phyloP scores from a whole-genome alignment of 306 rosid species.

The Cyclanthera cordifolia region DNA sequence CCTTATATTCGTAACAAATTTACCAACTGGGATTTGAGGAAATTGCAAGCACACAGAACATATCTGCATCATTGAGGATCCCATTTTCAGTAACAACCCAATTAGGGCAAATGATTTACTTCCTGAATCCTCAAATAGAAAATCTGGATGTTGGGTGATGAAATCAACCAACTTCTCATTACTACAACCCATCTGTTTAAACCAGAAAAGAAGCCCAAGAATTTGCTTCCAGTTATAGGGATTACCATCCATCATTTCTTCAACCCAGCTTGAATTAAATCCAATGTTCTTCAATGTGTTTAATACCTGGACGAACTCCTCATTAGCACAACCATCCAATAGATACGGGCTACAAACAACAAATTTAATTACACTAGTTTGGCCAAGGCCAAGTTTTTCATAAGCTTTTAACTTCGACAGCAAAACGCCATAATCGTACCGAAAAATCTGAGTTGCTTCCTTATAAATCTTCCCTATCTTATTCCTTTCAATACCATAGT shows the following conservation, averaged over 20 bases:
- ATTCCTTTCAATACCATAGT: slow-evolving; percentile 47
- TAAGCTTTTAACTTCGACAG: slow-evolving; percentile 37
- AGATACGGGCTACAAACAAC: slow-evolving; percentile 40
- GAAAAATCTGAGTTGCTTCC: slow-evolving; percentile 34
- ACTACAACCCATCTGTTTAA: slow-evolving; percentile 28
- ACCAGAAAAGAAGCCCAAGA: slow-evolving; percentile 32
- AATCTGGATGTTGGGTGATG: slow-evolving; percentile 24
- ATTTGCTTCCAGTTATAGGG: slow-evolving; percentile 50
- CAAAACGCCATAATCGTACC: slow-evolving; percentile 37
- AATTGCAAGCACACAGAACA: slow-evolving; percentile 34
- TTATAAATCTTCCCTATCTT: slow-evolving; percentile 48
- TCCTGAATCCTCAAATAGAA: slow-evolving; percentile 64
- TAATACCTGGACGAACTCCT: slow-evolving; percentile 34
- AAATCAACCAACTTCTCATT: slow-evolving; percentile 30
- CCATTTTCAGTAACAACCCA: slow-evolving; percentile 47
- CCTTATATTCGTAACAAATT: slow-evolving; percentile 49
- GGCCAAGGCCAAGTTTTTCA: slow-evolving; percentile 38
- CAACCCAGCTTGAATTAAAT: slow-evolving; percentile 37
- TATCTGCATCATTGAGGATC: slow-evolving; percentile 36
- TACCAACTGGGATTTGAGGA: slow-evolving; percentile 33
- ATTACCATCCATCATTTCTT: slow-evolving; percentile 24
- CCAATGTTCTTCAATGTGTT: slow-evolving; percentile 36
- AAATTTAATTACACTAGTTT: slow-evolving; percentile 17
- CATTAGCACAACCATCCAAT: slow-evolving; percentile 45
- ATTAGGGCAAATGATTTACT: slow-evolving; percentile 33